A percentile compares a stretch with the other conserved stretches of the same genome.
phyloP scores from a whole-genome alignment of 2,329 filamentous ascomycete species.

The Xylariaceae sp. region DNA sequence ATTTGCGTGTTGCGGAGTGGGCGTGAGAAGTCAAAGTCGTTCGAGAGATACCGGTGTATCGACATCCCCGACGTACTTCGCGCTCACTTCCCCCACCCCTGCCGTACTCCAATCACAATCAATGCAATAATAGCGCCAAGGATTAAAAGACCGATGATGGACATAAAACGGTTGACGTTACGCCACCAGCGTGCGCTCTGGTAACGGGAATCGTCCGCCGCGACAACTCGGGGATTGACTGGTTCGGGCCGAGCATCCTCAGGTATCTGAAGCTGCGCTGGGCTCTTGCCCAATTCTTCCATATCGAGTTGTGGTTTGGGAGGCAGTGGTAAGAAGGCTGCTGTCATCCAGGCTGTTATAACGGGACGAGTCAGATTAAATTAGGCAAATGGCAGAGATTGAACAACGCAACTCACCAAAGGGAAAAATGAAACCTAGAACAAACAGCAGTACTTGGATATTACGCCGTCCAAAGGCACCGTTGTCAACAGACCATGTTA shows the following conservation, averaged over 20 bases:
- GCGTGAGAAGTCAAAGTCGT: constrained; percentile 5
- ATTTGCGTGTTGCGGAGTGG: constrained; percentile 7
- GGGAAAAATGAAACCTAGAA: constrained; percentile 72
- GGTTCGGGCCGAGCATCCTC: constrained; percentile 28
- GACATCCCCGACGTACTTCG: not conserved
- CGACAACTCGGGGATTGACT: constrained; percentile 34
- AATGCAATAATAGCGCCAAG: constrained; percentile 50
- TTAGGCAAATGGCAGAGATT: not conserved
- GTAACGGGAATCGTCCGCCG: constrained; percentile 44
- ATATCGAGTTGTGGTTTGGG: constrained; percentile 50
- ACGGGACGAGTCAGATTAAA: constrained; percentile 17
- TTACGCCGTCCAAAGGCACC: constrained; percentile 64
- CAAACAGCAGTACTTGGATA: constrained; percentile 70
- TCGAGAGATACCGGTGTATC: not conserved
- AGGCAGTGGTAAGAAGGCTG: constrained; percentile 68
- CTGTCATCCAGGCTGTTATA: constrained; percentile 69
- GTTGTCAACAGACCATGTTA: constrained; percentile 60
- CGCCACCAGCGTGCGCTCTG: constrained; percentile 58
- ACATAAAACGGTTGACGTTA: constrained; percentile 56
- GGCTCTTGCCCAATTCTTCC: constrained; percentile 44
- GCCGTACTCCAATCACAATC: constrained; percentile 47
- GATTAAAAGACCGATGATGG: constrained; percentile 51
- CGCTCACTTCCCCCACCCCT: constrained; percentile 42
- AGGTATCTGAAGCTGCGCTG: constrained; percentile 38
- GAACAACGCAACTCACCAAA: constrained; percentile 49